Conservation (phyloP, 2,329 filamentous ascomycete species). For the Hymenoscyphus fructigenus region DNA sequence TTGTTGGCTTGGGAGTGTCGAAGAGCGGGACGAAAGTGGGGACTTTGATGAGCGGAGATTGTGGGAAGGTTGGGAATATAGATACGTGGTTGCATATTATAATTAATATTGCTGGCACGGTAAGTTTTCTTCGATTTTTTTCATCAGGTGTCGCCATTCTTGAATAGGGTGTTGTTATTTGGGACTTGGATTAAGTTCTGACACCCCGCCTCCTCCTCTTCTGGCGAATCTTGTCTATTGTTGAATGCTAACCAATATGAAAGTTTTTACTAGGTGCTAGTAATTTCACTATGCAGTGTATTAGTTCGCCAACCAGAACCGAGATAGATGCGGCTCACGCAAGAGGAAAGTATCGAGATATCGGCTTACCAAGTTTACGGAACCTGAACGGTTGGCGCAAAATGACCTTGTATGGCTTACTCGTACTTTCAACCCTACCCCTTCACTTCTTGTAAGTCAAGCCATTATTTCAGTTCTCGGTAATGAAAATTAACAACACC, state of each 20-base stretch:
- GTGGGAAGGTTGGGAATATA: slow-evolving; percentile 15
- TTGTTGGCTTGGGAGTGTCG: slow-evolving; percentile 19
- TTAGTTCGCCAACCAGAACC: slow-evolving; percentile 48
- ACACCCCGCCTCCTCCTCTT: not conserved
- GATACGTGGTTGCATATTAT: slow-evolving; percentile 42
- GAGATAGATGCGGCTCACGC: slow-evolving; percentile 51
- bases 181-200: not conserved
- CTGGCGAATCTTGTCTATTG: not conserved
- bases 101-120: slow-evolving; percentile 48
- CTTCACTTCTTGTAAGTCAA: slow-evolving; percentile 31
- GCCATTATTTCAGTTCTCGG: not conserved
- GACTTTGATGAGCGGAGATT: slow-evolving; percentile 22
- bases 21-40: slow-evolving; percentile 16
- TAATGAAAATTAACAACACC: not conserved
- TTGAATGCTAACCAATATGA: not conserved
- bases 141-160: not conserved
- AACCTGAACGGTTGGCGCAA: slow-evolving; percentile 37
- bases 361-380: slow-evolving; percentile 44
- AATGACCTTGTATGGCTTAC: slow-evolving; percentile 18
- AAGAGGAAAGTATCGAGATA: slow-evolving; percentile 42
- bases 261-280: slow-evolving; percentile 44
- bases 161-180: not conserved
- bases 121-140: not conserved
- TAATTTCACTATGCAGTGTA: slow-evolving; percentile 48
- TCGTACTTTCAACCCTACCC: slow-evolving; percentile 25